A percentile compares a stretch with the other conserved stretches of the same genome.
Conservation (phyloP, 148 eudicot genomes). For the Rhododendron mucronatum region DNA sequence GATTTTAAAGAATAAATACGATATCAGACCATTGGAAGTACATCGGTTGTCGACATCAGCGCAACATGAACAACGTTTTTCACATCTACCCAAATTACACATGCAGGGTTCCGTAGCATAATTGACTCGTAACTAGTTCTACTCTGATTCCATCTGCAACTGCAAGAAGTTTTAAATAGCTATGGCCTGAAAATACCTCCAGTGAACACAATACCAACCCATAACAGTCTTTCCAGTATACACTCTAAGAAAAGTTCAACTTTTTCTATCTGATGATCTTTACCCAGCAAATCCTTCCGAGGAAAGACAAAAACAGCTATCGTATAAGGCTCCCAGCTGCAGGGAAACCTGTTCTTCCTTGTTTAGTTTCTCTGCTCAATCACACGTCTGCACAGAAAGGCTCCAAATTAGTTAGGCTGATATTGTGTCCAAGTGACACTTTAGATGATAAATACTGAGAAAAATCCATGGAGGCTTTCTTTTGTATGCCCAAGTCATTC, state of each 20-base stretch:
- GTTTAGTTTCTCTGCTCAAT: constrained; percentile 19
- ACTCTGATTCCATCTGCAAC: not conserved
- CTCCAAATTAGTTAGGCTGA: constrained; percentile 12
- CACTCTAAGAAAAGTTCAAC: not conserved
- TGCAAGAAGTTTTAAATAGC: not conserved
- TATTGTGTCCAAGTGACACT: not conserved
- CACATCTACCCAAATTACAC: constrained; percentile 21
- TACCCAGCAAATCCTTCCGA: constrained; percentile 10
- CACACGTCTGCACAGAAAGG: constrained; percentile 41
- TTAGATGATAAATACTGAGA: not conserved
- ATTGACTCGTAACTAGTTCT: constrained; percentile 16
- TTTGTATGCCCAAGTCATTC: not conserved
- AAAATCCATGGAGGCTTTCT: not conserved
- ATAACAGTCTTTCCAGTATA: not conserved
- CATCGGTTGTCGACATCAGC: not conserved
- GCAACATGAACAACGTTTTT: not conserved
- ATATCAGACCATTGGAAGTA: not conserved
- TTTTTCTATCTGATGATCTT: constrained; percentile 1
- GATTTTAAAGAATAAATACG: not conserved
- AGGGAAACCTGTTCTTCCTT: constrained; percentile 9
- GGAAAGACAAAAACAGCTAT: constrained; percentile 9
- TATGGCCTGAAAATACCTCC: not conserved
- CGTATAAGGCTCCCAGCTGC: not conserved
- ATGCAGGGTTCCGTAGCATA: constrained; percentile 3
- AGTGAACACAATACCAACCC: not conserved